Percentiles rank a stretch among this genome's conserved stretches.
Evolutionary conservation across 2,329 filamentous ascomycete species (phyloP).

Genomic region (Neopestalotiopsis rosae): DNA sequence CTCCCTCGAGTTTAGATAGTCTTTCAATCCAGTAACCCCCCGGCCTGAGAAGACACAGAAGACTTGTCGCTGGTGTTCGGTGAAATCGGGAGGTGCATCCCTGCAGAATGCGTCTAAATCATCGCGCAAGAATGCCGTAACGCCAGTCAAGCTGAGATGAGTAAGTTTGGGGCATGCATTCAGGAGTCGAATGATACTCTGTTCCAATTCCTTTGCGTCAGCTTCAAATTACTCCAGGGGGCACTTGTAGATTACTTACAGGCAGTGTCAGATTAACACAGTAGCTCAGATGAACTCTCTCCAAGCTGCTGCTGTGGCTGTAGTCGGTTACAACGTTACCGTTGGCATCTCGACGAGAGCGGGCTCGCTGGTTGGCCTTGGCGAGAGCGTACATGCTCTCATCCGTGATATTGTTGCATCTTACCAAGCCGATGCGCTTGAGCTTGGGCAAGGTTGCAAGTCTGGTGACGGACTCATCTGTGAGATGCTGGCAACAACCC

Average conservation of each 20-base stretch:
- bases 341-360: slow-evolving; percentile 53
- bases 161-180: slow-evolving; percentile 93
- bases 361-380: slow-evolving; percentile 64
- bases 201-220: background rate
- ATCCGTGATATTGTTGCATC: slow-evolving; percentile 90
- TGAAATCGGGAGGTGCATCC: slow-evolving; percentile 90
- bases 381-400: slow-evolving; percentile 86
- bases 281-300: slow-evolving; percentile 95
- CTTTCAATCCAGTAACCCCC: slow-evolving; percentile 78
- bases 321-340: slow-evolving; percentile 57
- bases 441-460: slow-evolving; percentile 89
- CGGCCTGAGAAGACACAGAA: slow-evolving; percentile 97
- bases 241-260: slow-evolving; percentile 56
- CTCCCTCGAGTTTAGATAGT: slow-evolving; percentile 70
- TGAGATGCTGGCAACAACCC: slow-evolving; percentile 90
- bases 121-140: slow-evolving; percentile 85
- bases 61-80: slow-evolving; percentile 89
- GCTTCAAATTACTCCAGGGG: background rate
- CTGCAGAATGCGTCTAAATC: slow-evolving; percentile 88
- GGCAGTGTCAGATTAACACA: slow-evolving; percentile 83
- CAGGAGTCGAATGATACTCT: slow-evolving; percentile 89
- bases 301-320: slow-evolving; percentile 71
- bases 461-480: slow-evolving; percentile 83
- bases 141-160: slow-evolving; percentile 91
- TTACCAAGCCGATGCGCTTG: slow-evolving; percentile 92